phyloP scores from a whole-genome alignment of 352 stramenopile species.

The Phytophthora fragariaefolia region DNA sequence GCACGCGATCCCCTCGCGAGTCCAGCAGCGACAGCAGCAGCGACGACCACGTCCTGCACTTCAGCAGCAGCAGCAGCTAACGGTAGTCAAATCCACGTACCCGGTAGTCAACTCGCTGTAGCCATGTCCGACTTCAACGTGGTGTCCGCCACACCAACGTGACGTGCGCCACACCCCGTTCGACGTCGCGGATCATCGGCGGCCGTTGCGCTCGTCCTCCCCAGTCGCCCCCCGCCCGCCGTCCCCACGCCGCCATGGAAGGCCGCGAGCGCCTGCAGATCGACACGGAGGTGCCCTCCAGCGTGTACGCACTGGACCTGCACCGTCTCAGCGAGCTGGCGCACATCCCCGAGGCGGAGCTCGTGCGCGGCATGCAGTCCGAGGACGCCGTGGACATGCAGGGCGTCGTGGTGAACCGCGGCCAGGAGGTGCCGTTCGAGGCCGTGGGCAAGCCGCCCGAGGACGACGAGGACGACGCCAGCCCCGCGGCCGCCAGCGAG shows the following conservation, averaged over 20 bases:
- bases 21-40: constrained; percentile 15
- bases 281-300: constrained; percentile 83
- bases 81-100: constrained; percentile 1
- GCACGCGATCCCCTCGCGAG: constrained; percentile 8
- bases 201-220: constrained; percentile 10
- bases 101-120: no score
- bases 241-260: constrained; percentile 31
- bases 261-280: constrained; percentile 54
- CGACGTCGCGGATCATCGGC: constrained; percentile 29
- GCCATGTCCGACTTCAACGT: constrained; percentile 26
- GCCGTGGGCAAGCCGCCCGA: constrained; percentile 65
- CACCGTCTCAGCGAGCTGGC: constrained; percentile 70
- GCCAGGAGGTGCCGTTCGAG: constrained; percentile 82
- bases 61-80: constrained; percentile 5
- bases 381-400: constrained; percentile 84
- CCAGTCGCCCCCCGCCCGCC: neutral
- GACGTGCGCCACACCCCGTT: constrained; percentile 9
- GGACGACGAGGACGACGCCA: constrained; percentile 20
- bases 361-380: constrained; percentile 77
- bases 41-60: constrained; percentile 10
- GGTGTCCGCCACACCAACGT: neutral
- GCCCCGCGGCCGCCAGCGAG: neutral
- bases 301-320: constrained; percentile 76
- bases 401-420: constrained; percentile 78
- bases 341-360: constrained; percentile 66